Conservation (phyloP, 306 rosid genomes). For the Morella rubra region DNA sequence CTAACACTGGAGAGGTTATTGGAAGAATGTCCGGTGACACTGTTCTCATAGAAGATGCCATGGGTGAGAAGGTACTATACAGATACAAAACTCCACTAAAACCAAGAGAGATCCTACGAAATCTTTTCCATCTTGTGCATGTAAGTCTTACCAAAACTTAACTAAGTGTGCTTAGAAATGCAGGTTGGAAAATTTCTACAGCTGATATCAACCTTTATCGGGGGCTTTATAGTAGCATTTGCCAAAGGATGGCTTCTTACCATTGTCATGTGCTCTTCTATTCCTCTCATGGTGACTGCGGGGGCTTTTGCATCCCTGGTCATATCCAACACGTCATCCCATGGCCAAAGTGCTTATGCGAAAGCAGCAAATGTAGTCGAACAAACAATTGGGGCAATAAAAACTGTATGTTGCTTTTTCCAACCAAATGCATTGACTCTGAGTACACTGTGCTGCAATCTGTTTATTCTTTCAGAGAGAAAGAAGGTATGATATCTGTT, state of each 20-base stretch:
- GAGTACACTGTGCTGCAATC: no score
- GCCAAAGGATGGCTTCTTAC: constrained; percentile 31
- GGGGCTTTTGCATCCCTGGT: background rate
- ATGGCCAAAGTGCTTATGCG: constrained; percentile 22
- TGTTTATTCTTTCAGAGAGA: background rate
- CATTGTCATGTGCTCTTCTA: constrained; percentile 15
- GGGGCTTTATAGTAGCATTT: constrained; percentile 28
- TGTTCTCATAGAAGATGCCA: constrained; percentile 32
- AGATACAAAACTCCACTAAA: background rate
- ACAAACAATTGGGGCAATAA: constrained; percentile 35
- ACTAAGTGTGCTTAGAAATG: no score
- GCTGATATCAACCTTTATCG: constrained; percentile 21
- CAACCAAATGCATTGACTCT: no score
- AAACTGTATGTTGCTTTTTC: constrained; percentile 27
- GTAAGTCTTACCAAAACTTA: no score
- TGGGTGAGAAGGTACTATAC: constrained; percentile 33
- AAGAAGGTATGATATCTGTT: background rate
- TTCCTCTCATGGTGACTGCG: constrained; percentile 22
- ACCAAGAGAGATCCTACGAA: no score
- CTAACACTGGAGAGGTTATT: constrained; percentile 28
- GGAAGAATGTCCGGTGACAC: constrained; percentile 38
- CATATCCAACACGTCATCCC: constrained; percentile 17
- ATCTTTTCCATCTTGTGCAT: no score
- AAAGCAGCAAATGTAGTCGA: constrained; percentile 34
- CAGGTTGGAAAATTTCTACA: constrained; percentile 35